phyloP scores from a whole-genome alignment of 192 early-diverging fungal genomes.

The Blastocladiella britannica region DNA sequence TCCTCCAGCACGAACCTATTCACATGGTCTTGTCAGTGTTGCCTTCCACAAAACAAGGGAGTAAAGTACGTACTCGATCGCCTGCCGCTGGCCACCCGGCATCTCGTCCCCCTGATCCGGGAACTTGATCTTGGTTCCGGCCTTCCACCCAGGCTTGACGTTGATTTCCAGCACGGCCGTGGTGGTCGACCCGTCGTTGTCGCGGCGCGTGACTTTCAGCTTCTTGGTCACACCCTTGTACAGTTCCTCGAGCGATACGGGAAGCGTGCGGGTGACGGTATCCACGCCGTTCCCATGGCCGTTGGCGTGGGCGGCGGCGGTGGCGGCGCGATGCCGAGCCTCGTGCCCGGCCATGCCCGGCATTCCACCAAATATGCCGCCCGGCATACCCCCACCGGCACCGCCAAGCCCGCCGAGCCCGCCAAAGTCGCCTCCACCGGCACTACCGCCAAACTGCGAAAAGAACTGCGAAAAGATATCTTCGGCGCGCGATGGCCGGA shows the following conservation, averaged over 20 bases:
- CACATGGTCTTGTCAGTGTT: too few relatives aligned
- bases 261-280: slow-evolving; percentile 40
- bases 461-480: slow-evolving; percentile 72
- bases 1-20: slow-evolving; percentile 71
- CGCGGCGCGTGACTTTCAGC: slow-evolving; percentile 71
- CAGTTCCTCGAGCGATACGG: slow-evolving; percentile 73
- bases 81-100: slow-evolving; percentile 52
- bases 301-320: too few relatives aligned
- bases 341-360: background rate
- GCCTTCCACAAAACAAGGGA: too few relatives aligned
- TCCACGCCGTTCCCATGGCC: too few relatives aligned
- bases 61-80: slow-evolving; percentile 38
- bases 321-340: too few relatives aligned
- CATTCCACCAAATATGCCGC: background rate
- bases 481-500: slow-evolving; percentile 61
- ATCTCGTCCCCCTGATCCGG: slow-evolving; percentile 72
- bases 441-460: slow-evolving; percentile 30
- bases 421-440: slow-evolving; percentile 9
- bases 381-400: background rate
- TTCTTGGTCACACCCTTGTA: slow-evolving; percentile 74
- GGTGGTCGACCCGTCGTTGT: slow-evolving; percentile 12
- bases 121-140: slow-evolving; percentile 89
- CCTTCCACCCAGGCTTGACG: slow-evolving; percentile 91
- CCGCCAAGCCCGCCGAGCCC: background rate
- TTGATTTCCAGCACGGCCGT: slow-evolving; percentile 68